Base-by-base conservation (phyloP, 768 basidiomycete genomes). In the Leccinum sublutescens region DNA sequence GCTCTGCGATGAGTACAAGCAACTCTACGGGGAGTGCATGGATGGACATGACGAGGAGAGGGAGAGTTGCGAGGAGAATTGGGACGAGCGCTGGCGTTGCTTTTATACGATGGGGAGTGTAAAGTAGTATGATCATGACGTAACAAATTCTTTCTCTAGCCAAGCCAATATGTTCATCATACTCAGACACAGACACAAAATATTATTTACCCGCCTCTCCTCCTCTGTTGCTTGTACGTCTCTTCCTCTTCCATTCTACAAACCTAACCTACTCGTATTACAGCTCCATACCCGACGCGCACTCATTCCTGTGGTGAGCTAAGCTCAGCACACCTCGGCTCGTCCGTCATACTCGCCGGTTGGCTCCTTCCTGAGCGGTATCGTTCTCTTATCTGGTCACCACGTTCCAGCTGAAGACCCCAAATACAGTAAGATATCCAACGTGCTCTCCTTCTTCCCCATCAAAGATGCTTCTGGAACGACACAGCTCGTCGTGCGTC, bases 291-390 rank as follows among this genome's bases (percentile, higher is more conserved):
- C 74, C 80, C 85, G 0, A 62, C 60, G 4, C 79, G 84, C 14
- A 88, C 90, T 1, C 91, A 93, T 70, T 73, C 72, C 33, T 89
- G 88, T 67, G 85, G 81, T 33, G 75, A 83, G 8, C 78, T 94
- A 58, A 76, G 79, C 59, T 66, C 78, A 34, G 66, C 70, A 25
- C 77, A 85, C 68, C 82, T 76, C 54, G 89, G 86, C 63, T 63
- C 74, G 17, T 68, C 68, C 59, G 91, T 95, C 61, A 80, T 88
- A 59, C 78, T 98, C 36, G 79, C 88, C 23, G 95, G 95, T 34
- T 92, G 89, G 87, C 77, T 96, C 58, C 85, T 89, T 64, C 83
- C 86, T 57, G 88, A 87, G 75, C 84, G 93, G 92, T 93, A 75
- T 75, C 82, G 77, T 60, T 4, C 45, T 64, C 71, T 52, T 57